Percentiles rank a stretch among this genome's conserved stretches.
Evolutionary conservation across 345 rosid species (phyloP).

Genomic region (Turnera subulata): DNA sequence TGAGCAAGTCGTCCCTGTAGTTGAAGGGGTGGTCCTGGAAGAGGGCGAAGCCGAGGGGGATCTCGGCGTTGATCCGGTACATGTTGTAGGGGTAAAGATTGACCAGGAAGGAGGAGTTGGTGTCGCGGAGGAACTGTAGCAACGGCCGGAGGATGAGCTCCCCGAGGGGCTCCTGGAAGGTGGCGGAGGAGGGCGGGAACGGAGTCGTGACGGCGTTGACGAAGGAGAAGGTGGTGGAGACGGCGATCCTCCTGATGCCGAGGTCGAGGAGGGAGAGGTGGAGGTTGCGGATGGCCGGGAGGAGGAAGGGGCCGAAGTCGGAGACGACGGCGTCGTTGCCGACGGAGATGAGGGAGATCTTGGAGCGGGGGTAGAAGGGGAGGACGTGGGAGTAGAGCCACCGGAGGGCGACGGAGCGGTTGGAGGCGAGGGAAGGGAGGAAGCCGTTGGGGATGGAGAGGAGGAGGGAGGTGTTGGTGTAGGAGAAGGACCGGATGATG

Average conservation of each 20-base stretch:
- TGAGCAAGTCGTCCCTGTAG: slow-evolving; percentile 65
- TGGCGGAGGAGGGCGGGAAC: slow-evolving; percentile 77
- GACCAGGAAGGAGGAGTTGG: slow-evolving; percentile 74
- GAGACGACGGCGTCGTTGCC: slow-evolving; percentile 62
- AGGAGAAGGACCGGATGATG: slow-evolving; percentile 66
- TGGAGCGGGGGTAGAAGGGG: slow-evolving; percentile 77
- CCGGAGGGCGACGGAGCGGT: slow-evolving; percentile 61
- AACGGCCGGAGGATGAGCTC: slow-evolving; percentile 60
- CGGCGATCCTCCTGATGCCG: slow-evolving; percentile 54
- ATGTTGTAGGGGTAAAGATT: slow-evolving; percentile 81
- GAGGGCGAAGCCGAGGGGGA: slow-evolving; percentile 78
- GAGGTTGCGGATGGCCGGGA: slow-evolving; percentile 68
- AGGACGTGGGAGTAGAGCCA: slow-evolving; percentile 76
- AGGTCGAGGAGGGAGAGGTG: slow-evolving; percentile 50
- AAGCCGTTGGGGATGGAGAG: slow-evolving; percentile 78
- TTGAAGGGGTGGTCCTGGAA: slow-evolving; percentile 74
- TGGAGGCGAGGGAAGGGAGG: slow-evolving; percentile 64
- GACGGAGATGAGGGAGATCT: slow-evolving; percentile 68
- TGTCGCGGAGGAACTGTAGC: slow-evolving; percentile 58
- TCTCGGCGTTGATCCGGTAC: slow-evolving; percentile 57
- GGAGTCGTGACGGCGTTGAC: slow-evolving; percentile 54
- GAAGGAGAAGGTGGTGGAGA: slow-evolving; percentile 89
- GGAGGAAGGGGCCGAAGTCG: slow-evolving; percentile 40
- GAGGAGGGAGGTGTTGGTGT: slow-evolving; percentile 70
- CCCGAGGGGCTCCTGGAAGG: slow-evolving; percentile 61